phyloP scores from a whole-genome alignment of 768 basidiomycete genomes.

The Gloeophyllum trabeum region DNA sequence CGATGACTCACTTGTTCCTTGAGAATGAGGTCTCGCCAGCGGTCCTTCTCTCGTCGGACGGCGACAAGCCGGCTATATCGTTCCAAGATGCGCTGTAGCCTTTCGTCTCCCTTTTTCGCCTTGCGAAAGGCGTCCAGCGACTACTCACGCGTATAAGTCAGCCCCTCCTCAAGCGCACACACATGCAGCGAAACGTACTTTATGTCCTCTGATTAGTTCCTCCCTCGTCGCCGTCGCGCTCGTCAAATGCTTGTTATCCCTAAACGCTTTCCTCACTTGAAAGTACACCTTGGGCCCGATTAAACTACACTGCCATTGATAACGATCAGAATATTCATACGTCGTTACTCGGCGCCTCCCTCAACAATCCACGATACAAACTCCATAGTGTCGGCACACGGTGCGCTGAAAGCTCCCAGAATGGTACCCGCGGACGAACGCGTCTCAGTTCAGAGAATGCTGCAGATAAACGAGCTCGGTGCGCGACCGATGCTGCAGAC shows the following conservation, averaged over 20 bases:
- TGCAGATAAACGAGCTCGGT: too few relatives aligned
- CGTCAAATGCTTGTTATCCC: conserved; percentile 37
- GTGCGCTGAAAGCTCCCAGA: conserved; percentile 62
- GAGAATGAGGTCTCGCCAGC: conserved; percentile 32
- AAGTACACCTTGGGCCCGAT: conserved; percentile 36
- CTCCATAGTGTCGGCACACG: conserved; percentile 68
- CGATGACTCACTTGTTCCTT: conserved; percentile 38
- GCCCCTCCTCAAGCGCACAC: background rate
- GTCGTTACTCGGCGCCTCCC: conserved; percentile 39
- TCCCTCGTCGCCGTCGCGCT: conserved; percentile 36
- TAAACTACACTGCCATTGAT: background rate
- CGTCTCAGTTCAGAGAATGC: too few relatives aligned
- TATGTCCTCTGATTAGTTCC: conserved; percentile 41
- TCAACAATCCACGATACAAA: conserved; percentile 62
- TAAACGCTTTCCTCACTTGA: conserved; percentile 44
- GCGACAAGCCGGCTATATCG: conserved; percentile 52
- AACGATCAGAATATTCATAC: conserved; percentile 21
- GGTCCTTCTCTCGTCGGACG: conserved; percentile 33
- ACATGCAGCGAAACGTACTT: conserved; percentile 41
- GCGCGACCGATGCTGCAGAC: too few relatives aligned
- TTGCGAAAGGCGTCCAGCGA: conserved; percentile 47
- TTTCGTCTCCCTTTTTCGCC: conserved; percentile 41
- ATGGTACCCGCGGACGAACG: conserved; percentile 48
- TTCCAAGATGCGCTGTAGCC: conserved; percentile 30
- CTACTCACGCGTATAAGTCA: conserved; percentile 19